A percentile compares a stretch with the other conserved stretches of the same genome.
Conservation (phyloP, 1,284 basidiomycete species). For the Boletus semigastroideus region DNA sequence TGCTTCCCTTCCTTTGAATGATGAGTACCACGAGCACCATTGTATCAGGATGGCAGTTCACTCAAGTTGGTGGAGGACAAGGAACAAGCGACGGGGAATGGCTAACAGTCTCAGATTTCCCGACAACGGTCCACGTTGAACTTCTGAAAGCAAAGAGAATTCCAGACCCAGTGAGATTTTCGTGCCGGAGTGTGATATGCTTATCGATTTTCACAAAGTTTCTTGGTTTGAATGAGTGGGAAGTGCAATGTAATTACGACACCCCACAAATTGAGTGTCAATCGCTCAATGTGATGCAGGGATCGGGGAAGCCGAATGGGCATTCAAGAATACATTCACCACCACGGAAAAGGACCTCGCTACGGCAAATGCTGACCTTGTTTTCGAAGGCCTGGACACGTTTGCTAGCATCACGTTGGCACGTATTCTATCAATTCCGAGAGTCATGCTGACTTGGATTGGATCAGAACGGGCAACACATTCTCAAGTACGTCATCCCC, state of each 20-base stretch:
- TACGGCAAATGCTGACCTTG: conserved; percentile 60
- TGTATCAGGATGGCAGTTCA: conserved; percentile 60
- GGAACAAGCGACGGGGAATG: conserved; percentile 66
- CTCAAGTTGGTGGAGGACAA: conserved; percentile 61
- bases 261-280: conserved; percentile 11
- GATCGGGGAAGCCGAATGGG: conserved; percentile 85
- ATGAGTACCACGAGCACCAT: conserved; percentile 31
- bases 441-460: background rate
- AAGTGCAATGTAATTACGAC: conserved; percentile 70
- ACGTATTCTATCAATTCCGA: conserved; percentile 26
- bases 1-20: background rate
- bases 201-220: conserved; percentile 46
- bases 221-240: conserved; percentile 78
- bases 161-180: conserved; percentile 69
- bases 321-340: conserved; percentile 71
- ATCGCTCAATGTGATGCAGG: conserved; percentile 44
- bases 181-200: background rate
- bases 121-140: conserved; percentile 85
- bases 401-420: conserved; percentile 73
- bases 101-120: conserved; percentile 61
- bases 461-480: conserved; percentile 63
- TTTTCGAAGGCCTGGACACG: conserved; percentile 89
- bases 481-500: conserved; percentile 52
- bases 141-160: conserved; percentile 70
- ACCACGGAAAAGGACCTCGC: conserved; percentile 49